Evolutionary conservation across 2,329 filamentous ascomycete genomes (phyloP).

Genomic region (Didymella glomerata): DNA sequence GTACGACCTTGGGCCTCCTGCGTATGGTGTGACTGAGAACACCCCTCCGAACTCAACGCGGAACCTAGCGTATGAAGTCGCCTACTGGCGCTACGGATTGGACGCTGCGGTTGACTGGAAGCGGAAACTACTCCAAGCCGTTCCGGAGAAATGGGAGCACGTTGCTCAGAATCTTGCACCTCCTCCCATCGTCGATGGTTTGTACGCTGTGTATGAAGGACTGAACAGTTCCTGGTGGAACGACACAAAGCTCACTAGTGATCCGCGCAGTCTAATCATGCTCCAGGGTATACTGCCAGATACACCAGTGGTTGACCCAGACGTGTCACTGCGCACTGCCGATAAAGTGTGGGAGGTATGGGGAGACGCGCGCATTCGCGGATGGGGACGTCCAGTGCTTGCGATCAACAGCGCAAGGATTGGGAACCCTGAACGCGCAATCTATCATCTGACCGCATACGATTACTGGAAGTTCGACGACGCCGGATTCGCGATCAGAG

Average conservation of each 20-base stretch:
- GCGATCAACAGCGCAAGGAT: constrained; percentile 42
- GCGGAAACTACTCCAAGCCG: constrained; percentile 52
- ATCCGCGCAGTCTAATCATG: constrained; percentile 41
- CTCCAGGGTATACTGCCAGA: constrained; percentile 41
- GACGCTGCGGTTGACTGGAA: constrained; percentile 64
- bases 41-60: constrained; percentile 63
- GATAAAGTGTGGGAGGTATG: constrained; percentile 40
- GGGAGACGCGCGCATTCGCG: constrained; percentile 41
- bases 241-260: constrained; percentile 33
- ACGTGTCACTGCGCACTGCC: constrained; percentile 37
- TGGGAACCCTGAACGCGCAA: constrained; percentile 33
- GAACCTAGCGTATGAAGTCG: constrained; percentile 66
- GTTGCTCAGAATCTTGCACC: constrained; percentile 64
- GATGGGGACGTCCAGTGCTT: constrained; percentile 44
- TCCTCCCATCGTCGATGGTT: constrained; percentile 58
- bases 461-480: constrained; percentile 64
- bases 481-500: constrained; percentile 59
- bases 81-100: constrained; percentile 68
- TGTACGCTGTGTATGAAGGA: constrained; percentile 64
- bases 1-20: constrained; percentile 62
- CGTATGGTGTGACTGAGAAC: constrained; percentile 63
- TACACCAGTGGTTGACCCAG: constrained; percentile 33
- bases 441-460: constrained; percentile 58
- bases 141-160: constrained; percentile 57
- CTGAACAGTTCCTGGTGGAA: constrained; percentile 47